Evolutionary conservation across 108 stramenopile genomes (phyloP), one percentile per base, ranked within the genome.

Genomic region (Skeletonema potamos): DNA sequence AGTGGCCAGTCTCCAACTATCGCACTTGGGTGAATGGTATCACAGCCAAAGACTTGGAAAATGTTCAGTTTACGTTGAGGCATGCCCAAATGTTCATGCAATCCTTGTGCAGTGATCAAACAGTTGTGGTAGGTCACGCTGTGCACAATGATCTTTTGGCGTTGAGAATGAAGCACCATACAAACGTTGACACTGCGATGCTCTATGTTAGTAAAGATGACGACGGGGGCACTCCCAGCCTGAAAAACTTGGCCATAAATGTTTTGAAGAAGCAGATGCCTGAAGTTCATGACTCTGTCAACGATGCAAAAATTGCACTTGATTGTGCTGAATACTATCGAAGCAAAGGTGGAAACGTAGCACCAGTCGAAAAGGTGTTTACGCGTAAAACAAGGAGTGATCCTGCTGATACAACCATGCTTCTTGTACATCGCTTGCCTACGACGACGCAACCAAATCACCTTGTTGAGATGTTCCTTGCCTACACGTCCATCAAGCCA

Each of bases 61-160:
- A 70, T 54, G 93, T 95, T 2, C 76, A 89, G 61, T 97, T 98
- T 71, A 97, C 97, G 1, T 82, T 97, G 64, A 80, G 90, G 18
- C 97, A 98, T 77, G 95, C 96, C 6, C 97, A 99, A 76, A 89
- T 89, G 26, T 96, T 96, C 58, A 88, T 99, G 94, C 66, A 86
- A 80, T 82, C 92, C n/a, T 76, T 99, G 7, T 95, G 93, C 70
- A 94, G 87, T 60, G 83, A 91, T 18, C 88, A 93, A 66, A 99
- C 97, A 13, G 95, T 99, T 4, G 87, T 99, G 64, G 77, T 96
- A 51, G 94, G 94, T 7, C 98, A 98, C 76, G 96, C 96, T 20
- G 79, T 99, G 2, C 89, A 94, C 62, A 94, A 97, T 69, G 97
- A 99, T 82, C 76, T 99, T 27, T 73, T 78, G 29, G 87, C 95